A percentile compares a stretch with the other conserved stretches of the same genome.
Conservation (phyloP, 2,329 filamentous ascomycete species). For the Hypocrella siamensis region DNA sequence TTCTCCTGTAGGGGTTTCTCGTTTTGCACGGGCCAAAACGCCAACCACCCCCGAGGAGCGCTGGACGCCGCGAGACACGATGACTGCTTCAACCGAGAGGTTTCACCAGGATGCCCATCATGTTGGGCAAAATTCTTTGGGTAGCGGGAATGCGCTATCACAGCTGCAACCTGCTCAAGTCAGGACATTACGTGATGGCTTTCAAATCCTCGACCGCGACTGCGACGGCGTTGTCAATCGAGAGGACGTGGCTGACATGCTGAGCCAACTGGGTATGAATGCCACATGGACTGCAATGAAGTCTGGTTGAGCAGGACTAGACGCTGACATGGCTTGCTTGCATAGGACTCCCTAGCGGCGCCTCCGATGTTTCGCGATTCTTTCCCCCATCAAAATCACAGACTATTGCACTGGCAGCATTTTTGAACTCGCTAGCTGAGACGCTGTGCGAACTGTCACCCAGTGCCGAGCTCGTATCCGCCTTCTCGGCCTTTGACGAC, state of each 20-base stretch:
- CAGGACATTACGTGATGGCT: slow-evolving; percentile 77
- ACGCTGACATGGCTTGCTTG: neutral
- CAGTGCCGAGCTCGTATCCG: slow-evolving; percentile 66
- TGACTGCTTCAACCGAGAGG: slow-evolving; percentile 21
- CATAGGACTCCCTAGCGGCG: slow-evolving; percentile 55
- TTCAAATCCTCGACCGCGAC: slow-evolving; percentile 82
- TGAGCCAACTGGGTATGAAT: slow-evolving; percentile 59
- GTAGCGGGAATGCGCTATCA: slow-evolving; percentile 41
- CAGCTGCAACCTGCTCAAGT: slow-evolving; percentile 71
- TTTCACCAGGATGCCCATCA: slow-evolving; percentile 14
- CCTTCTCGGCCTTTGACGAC: slow-evolving; percentile 89
- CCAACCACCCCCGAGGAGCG: slow-evolving; percentile 20
- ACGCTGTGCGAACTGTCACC: slow-evolving; percentile 62
- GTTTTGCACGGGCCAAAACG: slow-evolving; percentile 25
- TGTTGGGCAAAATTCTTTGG: slow-evolving; percentile 18
- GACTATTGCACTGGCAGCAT: slow-evolving; percentile 70
- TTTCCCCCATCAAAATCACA: slow-evolving; percentile 60
- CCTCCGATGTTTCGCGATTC: slow-evolving; percentile 60
- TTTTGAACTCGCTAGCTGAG: slow-evolving; percentile 67
- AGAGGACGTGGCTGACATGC: slow-evolving; percentile 75
- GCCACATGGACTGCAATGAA: neutral
- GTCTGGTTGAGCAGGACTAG: neutral
- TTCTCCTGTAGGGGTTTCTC: slow-evolving; percentile 10
- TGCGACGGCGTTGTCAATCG: slow-evolving; percentile 71
- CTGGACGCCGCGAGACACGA: slow-evolving; percentile 19